A percentile compares a stretch with the other conserved stretches of the same genome.
Evolutionary conservation across 2,329 filamentous ascomycete genomes (phyloP).

Genomic region (Aspergillus unguis): DNA sequence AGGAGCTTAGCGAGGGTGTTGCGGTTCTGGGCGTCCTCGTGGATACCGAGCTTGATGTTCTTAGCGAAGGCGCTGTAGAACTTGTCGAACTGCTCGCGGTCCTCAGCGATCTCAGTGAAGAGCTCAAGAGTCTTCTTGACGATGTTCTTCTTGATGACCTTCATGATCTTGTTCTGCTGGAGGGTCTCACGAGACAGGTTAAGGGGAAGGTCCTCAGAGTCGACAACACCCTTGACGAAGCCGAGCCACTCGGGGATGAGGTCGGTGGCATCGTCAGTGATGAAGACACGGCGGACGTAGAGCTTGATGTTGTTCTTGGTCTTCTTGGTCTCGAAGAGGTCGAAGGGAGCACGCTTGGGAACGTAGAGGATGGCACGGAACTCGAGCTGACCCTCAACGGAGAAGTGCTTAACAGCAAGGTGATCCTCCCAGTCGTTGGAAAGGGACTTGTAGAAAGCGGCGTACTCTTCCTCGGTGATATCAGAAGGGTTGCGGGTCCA

Average conservation of each 20-base stretch:
- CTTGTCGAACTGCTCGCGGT: conserved; percentile 99
- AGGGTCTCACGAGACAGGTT: conserved; percentile 99
- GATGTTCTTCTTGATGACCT: conserved; percentile 99
- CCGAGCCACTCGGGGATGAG: conserved; percentile 98
- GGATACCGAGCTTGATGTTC: conserved; percentile 99
- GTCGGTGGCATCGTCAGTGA: conserved; percentile 98
- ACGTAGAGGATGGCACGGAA: conserved; percentile 99
- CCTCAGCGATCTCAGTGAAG: conserved; percentile 98
- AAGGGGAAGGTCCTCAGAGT: conserved; percentile 98
- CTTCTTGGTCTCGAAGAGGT: conserved; percentile 99
- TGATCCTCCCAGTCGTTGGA: conserved; percentile 99
- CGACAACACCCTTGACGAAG: conserved; percentile 99
- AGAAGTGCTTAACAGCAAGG: conserved; percentile 99
- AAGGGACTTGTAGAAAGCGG: conserved; percentile 99
- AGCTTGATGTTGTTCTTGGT: conserved; percentile 99
- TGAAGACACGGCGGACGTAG: conserved; percentile 99
- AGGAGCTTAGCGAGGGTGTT: conserved; percentile 90
- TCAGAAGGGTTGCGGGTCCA: conserved; percentile 98
- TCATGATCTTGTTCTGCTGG: conserved; percentile 99
- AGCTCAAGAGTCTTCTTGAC: conserved; percentile 99
- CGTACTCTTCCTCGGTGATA: conserved; percentile 95
- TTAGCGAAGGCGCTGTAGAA: conserved; percentile 99
- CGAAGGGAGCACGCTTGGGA: conserved; percentile 98
- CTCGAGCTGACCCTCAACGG: conserved; percentile 99
- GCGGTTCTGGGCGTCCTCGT: conserved; percentile 99